Conservation (phyloP, 164 flowering plant genomes). For the Annona cherimola region DNA sequence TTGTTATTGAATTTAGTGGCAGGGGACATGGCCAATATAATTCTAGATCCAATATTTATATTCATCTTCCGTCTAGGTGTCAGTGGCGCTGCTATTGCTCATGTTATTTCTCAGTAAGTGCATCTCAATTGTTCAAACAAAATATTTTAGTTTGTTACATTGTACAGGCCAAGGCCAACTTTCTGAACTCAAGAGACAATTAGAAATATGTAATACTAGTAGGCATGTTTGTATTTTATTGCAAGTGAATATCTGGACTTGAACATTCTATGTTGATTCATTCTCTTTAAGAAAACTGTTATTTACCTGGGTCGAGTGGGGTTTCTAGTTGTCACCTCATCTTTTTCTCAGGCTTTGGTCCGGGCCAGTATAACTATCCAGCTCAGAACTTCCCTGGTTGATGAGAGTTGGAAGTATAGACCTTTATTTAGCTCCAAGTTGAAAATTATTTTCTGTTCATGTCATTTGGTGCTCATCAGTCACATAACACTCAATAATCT, state of each 20-base stretch:
- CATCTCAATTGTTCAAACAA: background rate
- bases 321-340: background rate
- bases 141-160: background rate
- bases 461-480: background rate
- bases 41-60: constrained; percentile 81
- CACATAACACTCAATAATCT: background rate
- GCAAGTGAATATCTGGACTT: background rate
- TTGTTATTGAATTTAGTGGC: constrained; percentile 39
- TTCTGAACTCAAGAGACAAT: no score
- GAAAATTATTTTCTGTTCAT: background rate
- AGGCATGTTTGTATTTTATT: background rate
- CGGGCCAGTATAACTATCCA: background rate
- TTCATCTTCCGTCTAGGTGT: constrained; percentile 59
- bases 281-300: background rate
- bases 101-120: constrained; percentile 93
- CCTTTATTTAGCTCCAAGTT: background rate
- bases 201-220: background rate
- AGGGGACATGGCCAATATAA: constrained; percentile 67
- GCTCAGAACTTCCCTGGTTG: background rate
- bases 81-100: constrained; percentile 95
- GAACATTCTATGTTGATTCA: background rate
- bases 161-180: no score
- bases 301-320: background rate
- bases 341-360: background rate
- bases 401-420: background rate